Base-by-base conservation (phyloP, 2,329 filamentous ascomycete species). In the Xylariaceae sp. region DNA sequence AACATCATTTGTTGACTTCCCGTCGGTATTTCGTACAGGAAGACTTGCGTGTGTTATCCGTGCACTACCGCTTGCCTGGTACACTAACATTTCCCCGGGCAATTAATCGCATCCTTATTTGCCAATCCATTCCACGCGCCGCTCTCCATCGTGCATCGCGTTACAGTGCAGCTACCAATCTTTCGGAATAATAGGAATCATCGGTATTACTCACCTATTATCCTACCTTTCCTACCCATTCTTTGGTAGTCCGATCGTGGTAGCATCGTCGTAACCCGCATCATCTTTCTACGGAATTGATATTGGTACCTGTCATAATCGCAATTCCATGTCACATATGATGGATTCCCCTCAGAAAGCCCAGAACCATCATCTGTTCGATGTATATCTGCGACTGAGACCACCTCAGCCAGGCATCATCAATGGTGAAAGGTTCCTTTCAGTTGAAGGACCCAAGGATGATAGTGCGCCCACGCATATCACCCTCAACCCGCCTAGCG, bases 371-470 rank as follows among this genome's bases (percentile, higher is more conserved):
- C 84, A 83, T 62, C 84, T 97, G 44, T 97, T 97, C 73, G 88
- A 97, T 75, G 93, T 97, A 59, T 97, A 90, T 71, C 82, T 97
- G 47, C 89, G 93, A 53, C 79, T 97, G 53, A 87, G 89, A 13
- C 89, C 89, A n/a, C 82, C 87, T 2, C 77, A 77, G 58, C 70
- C 78, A 68, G 73, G 75, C 51, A 70, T 74, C 15, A 58, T 75
- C 50, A 68, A 73, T 62, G 70, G 78, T 0, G 88, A 92, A 60
- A 86, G 89, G 55, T 96, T 94, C 72, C 80, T 97, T 51, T 82
- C 86, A 6, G 89, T 97, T 54, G 92, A 96, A 72, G 72, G 79
- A 15, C 75, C 82, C 2, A 74, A 74, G 13, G 66, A 72, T 55
- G 74, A 70, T 62, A 75, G 70, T n/a, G 71, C 74, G 23, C 80